Evolutionary conservation across 1,139 yeast species (phyloP).

Genomic region (Blastobotrys persicus): DNA sequence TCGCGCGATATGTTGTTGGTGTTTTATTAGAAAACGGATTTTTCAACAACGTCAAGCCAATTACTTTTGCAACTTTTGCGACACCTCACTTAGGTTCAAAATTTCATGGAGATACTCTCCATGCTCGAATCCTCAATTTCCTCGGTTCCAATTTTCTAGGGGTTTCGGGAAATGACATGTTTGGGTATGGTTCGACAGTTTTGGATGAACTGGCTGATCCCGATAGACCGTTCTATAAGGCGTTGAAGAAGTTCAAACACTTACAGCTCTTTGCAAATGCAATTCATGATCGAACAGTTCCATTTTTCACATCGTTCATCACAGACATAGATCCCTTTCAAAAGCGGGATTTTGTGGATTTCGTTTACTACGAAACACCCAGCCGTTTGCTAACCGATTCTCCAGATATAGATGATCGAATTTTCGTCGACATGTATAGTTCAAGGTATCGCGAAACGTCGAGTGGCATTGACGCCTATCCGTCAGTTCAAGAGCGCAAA

Average conservation of each 20-base stretch:
- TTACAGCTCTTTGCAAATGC: slow-evolving; percentile 68
- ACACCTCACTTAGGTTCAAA: slow-evolving; percentile 80
- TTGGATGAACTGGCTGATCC: slow-evolving; percentile 58
- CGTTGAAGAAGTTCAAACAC: slow-evolving; percentile 55
- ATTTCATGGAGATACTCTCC: slow-evolving; percentile 41
- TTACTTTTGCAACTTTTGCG: slow-evolving; percentile 64
- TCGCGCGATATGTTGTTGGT: slow-evolving; percentile 75
- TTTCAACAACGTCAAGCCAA: slow-evolving; percentile 45
- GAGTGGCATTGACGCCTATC: slow-evolving; percentile 13
- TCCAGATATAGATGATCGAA: slow-evolving; percentile 15
- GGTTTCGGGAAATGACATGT: slow-evolving; percentile 70
- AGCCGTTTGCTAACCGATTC: background rate
- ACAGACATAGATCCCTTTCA: slow-evolving; percentile 49
- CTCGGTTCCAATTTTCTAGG: slow-evolving; percentile 69
- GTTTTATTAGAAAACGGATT: slow-evolving; percentile 53
- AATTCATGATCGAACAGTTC: slow-evolving; percentile 67
- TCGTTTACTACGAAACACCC: slow-evolving; percentile 17
- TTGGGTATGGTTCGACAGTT: slow-evolving; percentile 43
- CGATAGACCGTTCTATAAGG: slow-evolving; percentile 49
- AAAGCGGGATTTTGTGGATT: slow-evolving; percentile 26
- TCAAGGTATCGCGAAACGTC: slow-evolving; percentile 22
- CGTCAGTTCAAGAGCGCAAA: slow-evolving; percentile 22
- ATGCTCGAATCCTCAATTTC: slow-evolving; percentile 50
- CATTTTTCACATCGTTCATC: slow-evolving; percentile 53
- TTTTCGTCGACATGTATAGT: slow-evolving; percentile 30